Evolutionary conservation across 768 basidiomycete species (phyloP), one percentile per base, ranked within the genome.

Genomic region (Exsudoporus frostii): DNA sequence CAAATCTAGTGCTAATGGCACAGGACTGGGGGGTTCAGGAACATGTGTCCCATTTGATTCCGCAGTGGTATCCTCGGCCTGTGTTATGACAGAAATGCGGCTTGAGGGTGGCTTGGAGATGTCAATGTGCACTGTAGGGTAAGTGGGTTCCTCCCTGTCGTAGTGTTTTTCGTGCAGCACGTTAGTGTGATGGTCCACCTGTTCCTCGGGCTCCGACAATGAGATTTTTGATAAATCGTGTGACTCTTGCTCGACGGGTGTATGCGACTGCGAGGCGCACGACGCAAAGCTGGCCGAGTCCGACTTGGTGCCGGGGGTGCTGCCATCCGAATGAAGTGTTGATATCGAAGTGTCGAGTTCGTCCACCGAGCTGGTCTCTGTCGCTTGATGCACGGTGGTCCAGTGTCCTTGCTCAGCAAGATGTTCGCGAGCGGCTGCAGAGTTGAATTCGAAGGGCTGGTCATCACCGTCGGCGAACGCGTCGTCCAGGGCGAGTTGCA

Each of bases 401-500:
- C 65, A 45, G 74, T 69, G 71, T 59, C 75, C 67, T 56, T 76
- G 76, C 63, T 74, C 79, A 43, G 79, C 78, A 45, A 90, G 67
- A 51, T 88, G 86, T 50, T 79, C 71, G 30, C 86, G 81, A 51
- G 89, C 77, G n/a, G 76, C 73, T 40, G 79, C 79, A 4, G 82
- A 73, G 17, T 75, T 81, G 73, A 90, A 87, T 37, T 81, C 75
- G 64, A 78, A 74, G 2, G 68, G 63, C 8, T 72, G 58, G 51
- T 79, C 78, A 37, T 83, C 82, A 10, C 66, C 73, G 44, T 83
- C 83, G 1, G 78, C 76, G 68, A 90, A 90, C 14, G 85, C 84
- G 65, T 90, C 89, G 70, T 90, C 87, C 37, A 80, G 67, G 57
- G 76, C 70, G 48, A 78, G 69, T n/a, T 53, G 57, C 5, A 42